Percentiles rank a stretch among this genome's conserved stretches.
These are phyloP conservation scores for Tricholoma hemisulphureum DNA, from an alignment of 768 basidiomycete genomes.

Conservation along the genomic window DNA sequence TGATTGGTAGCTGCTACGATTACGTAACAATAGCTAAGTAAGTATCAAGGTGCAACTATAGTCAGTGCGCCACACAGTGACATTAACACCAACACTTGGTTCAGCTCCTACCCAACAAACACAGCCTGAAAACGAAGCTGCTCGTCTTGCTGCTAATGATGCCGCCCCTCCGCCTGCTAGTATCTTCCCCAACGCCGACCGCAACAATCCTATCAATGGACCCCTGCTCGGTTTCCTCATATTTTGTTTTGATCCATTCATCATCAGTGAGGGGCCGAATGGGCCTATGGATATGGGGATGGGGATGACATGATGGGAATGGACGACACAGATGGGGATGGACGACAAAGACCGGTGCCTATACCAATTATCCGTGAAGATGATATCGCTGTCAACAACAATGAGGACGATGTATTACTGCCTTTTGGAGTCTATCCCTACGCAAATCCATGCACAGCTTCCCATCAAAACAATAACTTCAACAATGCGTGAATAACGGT, in stretches of 20 bases:
- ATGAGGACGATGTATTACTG: not conserved
- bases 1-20: too few species aligned
- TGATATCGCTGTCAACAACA: not conserved
- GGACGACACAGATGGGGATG: not conserved
- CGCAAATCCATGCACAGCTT: not conserved
- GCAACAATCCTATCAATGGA: not conserved
- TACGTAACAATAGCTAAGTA: too few species aligned
- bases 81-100: too few species aligned
- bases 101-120: not conserved
- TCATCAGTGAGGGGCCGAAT: constrained; percentile 22
- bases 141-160: not conserved
- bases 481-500: not conserved
- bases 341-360: too few species aligned
- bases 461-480: not conserved
- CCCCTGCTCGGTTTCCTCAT: constrained; percentile 29
- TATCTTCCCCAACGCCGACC: not conserved
- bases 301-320: not conserved
- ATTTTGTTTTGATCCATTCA: constrained; percentile 44
- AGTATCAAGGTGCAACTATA: too few species aligned
- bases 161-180: not conserved
- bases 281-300: not conserved
- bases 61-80: too few species aligned
- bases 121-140: not conserved
- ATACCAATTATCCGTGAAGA: not conserved
- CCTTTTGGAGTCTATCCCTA: not conserved